Conservation (phyloP, 2,329 filamentous ascomycete genomes). For the Colletotrichum higginsianum region DNA sequence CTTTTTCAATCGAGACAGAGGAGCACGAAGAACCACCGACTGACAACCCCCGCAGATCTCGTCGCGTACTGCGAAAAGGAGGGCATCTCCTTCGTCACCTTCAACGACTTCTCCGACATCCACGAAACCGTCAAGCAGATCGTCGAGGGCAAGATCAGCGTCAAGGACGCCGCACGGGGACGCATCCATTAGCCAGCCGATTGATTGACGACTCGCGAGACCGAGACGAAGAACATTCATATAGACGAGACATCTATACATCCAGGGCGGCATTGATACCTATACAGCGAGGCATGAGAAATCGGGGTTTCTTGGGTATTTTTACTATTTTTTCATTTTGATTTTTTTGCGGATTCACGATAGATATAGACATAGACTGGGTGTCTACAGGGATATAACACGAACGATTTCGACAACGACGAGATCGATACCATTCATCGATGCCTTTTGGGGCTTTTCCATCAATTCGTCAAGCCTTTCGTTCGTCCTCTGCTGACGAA, state of each 20-base stretch:
- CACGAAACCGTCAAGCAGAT: constrained; percentile 83
- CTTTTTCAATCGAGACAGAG: too few relatives aligned
- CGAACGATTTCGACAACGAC: constrained; percentile 6
- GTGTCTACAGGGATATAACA: constrained; percentile 14
- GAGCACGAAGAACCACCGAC: constrained; percentile 30
- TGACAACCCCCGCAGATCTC: constrained; percentile 71
- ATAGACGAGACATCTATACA: not conserved
- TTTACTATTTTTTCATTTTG: not conserved
- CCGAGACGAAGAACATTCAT: too few relatives aligned
- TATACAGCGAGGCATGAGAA: constrained; percentile 17
- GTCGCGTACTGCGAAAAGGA: constrained; percentile 89
- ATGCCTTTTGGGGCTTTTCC: not conserved
- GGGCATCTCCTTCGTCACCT: constrained; percentile 88
- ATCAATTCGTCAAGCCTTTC: not conserved
- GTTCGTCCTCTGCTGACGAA: too few relatives aligned
- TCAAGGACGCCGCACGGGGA: constrained; percentile 77
- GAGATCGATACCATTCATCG: not conserved
- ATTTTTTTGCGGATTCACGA: constrained; percentile 9
- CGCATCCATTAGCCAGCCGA: constrained; percentile 43
- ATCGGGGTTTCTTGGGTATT: not conserved
- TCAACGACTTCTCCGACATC: constrained; percentile 87
- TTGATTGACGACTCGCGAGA: not conserved
- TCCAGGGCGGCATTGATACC: constrained; percentile 6
- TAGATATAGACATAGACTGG: constrained; percentile 38
- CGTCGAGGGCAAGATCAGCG: constrained; percentile 77